Percentiles rank a stretch among this genome's conserved stretches.
phyloP scores from a whole-genome alignment of 225 moss, liverwort and hornwort genomes.

The Thuidium tamariscinum region DNA sequence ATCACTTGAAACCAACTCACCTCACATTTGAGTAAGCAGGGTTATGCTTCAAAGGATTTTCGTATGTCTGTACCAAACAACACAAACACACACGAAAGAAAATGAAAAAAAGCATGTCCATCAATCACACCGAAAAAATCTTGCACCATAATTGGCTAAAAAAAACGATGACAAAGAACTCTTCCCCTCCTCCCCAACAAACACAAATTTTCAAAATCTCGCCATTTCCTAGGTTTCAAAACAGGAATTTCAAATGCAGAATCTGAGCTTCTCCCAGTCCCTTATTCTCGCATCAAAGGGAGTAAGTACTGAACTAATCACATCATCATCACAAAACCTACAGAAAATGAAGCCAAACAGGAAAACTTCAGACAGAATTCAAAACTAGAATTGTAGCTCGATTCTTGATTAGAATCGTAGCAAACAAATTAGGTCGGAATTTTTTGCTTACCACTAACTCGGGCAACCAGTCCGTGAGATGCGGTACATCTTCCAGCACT shows the following conservation, averaged over 20 bases:
- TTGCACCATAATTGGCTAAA: background rate
- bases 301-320: background rate
- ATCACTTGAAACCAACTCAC: conserved; percentile 1
- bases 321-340: background rate
- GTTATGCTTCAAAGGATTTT: conserved; percentile 59
- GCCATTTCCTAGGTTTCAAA: background rate
- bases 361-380: background rate
- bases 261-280: too few species aligned
- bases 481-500: conserved; percentile 52
- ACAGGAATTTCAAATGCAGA: background rate
- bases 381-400: background rate
- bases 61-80: conserved; percentile 23
- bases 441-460: conserved; percentile 13
- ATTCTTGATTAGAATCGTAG: background rate
- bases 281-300: background rate
- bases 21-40: conserved; percentile 43
- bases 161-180: background rate
- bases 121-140: background rate
- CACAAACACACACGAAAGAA: background rate
- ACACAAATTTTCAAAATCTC: background rate
- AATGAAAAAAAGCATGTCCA: background rate
- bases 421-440: background rate
- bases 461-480: conserved; percentile 52
- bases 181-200: background rate
- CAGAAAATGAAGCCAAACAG: background rate